Evolutionary conservation across 768 basidiomycete genomes (phyloP), one percentile per base, ranked within the genome.

Genomic region (Russula earlei): DNA sequence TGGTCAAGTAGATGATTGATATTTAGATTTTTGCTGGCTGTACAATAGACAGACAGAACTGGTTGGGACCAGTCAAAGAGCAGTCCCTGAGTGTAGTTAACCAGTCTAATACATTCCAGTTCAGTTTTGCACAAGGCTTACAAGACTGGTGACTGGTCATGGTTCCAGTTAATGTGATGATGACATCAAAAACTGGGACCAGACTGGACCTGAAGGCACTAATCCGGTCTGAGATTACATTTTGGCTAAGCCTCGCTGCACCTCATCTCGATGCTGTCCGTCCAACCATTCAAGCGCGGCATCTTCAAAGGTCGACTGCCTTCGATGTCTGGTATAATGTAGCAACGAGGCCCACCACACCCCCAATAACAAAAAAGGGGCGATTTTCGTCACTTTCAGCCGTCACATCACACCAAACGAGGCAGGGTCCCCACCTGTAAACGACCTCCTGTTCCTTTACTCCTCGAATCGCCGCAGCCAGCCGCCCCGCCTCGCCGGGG

Each of bases 401-500:
- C 4, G 12, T 20, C n/a, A 22, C n/a, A 17, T 14, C 38, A 20
- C n/a, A 22, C n/a, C 63, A 67, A 52, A 58, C 62, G 34, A 68
- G 6, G 77, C 79, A 66, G 75, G 83, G 67, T 87, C 77, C 79
- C 65, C 76, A 82, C 65, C 67, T 66, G 48, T 67, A 72, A 15
- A 86, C 78, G 8, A 42, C 34, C 4, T 58, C 56, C 58, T 82
- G 81, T 20, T 69, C 70, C 6, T 78, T 76, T 81, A 83, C 84
- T 54, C 77, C 78, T 49, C 77, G 68, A 49, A 86, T 66, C 6
- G 82, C 82, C 43, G 74, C 74, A 5, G 78, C 82, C 63, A 87
- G 67, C 50, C 84, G 70, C n/a, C 74, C 78, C 0, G 81, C 74
- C 27, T 82, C 77, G 0, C 80, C 82, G 8, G 68, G 68, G 10